phyloP scores from a whole-genome alignment of 352 stramenopile species.

The Aphanomyces cochlioides region DNA sequence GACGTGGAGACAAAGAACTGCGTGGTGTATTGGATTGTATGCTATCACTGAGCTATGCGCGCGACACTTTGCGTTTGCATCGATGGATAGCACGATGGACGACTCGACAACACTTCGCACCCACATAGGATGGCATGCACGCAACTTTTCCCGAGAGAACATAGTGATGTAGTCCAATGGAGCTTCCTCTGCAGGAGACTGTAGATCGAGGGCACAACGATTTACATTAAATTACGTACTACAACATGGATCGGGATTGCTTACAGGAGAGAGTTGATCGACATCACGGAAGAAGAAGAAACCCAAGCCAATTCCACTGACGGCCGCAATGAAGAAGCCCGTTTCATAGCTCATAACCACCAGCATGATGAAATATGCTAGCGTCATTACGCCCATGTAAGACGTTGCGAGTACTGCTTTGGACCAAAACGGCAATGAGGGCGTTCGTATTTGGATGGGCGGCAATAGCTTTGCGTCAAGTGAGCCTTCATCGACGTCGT shows the following conservation, averaged over 20 bases:
- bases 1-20: too few relatives aligned
- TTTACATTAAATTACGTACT: constrained; percentile 45
- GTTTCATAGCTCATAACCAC: constrained; percentile 84
- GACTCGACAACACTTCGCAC: too few relatives aligned
- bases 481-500: not conserved
- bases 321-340: constrained; percentile 67
- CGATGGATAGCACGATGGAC: too few relatives aligned
- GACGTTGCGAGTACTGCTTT: constrained; percentile 54
- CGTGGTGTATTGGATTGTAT: too few relatives aligned
- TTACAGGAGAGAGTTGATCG: constrained; percentile 51
- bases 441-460: constrained; percentile 6
- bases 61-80: too few relatives aligned
- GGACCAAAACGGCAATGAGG: constrained; percentile 52
- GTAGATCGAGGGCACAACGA: too few relatives aligned
- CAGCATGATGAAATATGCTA: constrained; percentile 81
- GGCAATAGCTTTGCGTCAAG: constrained; percentile 21
- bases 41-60: too few relatives aligned
- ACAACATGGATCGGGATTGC: constrained; percentile 71
- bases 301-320: constrained; percentile 61
- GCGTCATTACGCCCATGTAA: constrained; percentile 74
- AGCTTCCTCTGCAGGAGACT: too few relatives aligned
- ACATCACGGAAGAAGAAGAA: constrained; percentile 82
- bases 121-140: too few relatives aligned
- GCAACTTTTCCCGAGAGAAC: too few relatives aligned
- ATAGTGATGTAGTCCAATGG: too few relatives aligned